Evolutionary conservation across 768 basidiomycete species (phyloP), one percentile per base, ranked within the genome.

Genomic region (Lactifluus subvellereus): DNA sequence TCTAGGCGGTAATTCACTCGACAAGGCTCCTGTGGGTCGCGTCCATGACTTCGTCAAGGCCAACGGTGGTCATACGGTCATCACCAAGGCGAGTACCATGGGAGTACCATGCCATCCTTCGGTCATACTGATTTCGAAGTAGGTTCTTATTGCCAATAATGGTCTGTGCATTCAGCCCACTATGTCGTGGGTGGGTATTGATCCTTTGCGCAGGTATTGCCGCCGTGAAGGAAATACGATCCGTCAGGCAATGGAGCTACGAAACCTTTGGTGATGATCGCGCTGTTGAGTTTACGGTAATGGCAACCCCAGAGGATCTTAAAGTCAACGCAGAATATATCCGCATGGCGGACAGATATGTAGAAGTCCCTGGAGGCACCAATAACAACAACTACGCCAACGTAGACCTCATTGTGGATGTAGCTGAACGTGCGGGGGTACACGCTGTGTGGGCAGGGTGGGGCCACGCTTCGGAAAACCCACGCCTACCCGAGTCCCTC

Each of bases 371-470:
- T 20, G 97, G 97, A 64, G 97, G 97, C 65, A 85, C 89, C 20
- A 99, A 99, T 75, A 99, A 98, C 81, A 94, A 98, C 82, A 98
- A 99, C 76, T 98, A 98, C 72, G 97, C 97, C 69, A 99, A 99
- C 74, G 97, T 99, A 70, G 97, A 99, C 71, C 87, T 97, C 71
- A 98, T 99, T 71, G 91, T 98, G 62, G 97, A 99, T 72, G 86
- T 99, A 61, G 97, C 97, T 48, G 95, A 99, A 76, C 88, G 97
- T 67, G 83, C 94, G 22, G 97, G 94, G 37, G 97, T 98, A 1
- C 97, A 99, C 71, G 97, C 97, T 49, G 97, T 99, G 30, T 99
- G 97, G 97, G 97, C 97, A 40, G 97, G 97, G 61, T 99, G 97
- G 97, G 97, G 97, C 54, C 97, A 99, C 75, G 97, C 97, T 32